Percentiles rank a stretch among this genome's conserved stretches.
These are phyloP conservation scores for Carpinus viminea DNA, from an alignment of 306 rosid species.

Conservation along the genomic window DNA sequence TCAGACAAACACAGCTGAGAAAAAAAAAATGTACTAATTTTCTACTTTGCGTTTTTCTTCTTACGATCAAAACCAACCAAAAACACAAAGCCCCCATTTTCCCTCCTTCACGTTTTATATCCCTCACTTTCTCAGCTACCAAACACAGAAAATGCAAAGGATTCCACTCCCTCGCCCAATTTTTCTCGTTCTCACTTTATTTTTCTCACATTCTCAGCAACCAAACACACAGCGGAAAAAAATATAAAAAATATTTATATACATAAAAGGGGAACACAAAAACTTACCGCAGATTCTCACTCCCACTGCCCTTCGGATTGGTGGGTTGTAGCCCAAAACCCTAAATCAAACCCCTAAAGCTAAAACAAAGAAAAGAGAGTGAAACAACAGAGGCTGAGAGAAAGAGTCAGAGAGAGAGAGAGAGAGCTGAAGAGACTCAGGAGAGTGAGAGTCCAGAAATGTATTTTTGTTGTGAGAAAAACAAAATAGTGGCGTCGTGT, in stretches of 20 bases:
- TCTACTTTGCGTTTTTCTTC: neutral
- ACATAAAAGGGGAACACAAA: neutral
- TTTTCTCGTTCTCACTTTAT: neutral
- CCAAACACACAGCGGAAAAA: slow-evolving; percentile 1
- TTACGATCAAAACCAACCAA: neutral
- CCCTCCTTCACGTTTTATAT: neutral
- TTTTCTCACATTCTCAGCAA: slow-evolving; percentile 7
- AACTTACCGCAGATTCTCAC: slow-evolving; percentile 18
- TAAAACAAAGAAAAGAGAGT: neutral
- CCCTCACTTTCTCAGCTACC: slow-evolving; percentile 12
- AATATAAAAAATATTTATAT: too few relatives aligned
- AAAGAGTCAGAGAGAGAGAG: neutral
- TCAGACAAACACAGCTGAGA: neutral
- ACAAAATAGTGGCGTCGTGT: neutral
- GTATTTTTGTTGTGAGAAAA: neutral
- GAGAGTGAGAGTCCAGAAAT: neutral
- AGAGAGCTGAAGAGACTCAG: too few relatives aligned
- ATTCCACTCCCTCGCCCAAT: slow-evolving; percentile 2
- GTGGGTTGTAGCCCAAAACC: slow-evolving; percentile 17
- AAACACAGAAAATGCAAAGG: neutral
- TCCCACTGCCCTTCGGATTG: neutral
- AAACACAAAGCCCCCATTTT: slow-evolving; percentile 3
- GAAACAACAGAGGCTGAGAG: neutral
- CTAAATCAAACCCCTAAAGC: slow-evolving; percentile 16
- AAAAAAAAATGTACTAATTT: neutral